Evolutionary conservation across 2,329 filamentous ascomycete species (phyloP).

Genomic region (Aureobasidium pullulans): DNA sequence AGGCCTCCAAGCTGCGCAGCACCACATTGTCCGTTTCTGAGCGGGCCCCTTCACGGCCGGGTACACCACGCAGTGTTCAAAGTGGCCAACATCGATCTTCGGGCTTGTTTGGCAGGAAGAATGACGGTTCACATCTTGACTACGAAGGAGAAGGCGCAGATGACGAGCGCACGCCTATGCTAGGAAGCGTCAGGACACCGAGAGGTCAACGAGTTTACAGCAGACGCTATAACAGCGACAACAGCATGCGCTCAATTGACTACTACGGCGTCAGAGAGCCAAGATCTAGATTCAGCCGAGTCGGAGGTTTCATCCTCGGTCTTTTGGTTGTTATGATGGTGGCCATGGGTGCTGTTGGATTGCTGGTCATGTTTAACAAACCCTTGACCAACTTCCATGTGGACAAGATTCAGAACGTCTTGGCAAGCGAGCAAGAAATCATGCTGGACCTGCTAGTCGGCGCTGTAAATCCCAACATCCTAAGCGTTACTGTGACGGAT

Average conservation of each 20-base stretch:
- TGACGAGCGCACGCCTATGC: slow-evolving; percentile 75
- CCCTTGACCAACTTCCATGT: slow-evolving; percentile 74
- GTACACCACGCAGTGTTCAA: slow-evolving; percentile 55
- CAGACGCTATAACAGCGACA: slow-evolving; percentile 46
- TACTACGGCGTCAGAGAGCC: slow-evolving; percentile 21
- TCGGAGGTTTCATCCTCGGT: slow-evolving; percentile 82
- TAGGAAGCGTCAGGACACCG: slow-evolving; percentile 56
- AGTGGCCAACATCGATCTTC: slow-evolving; percentile 35
- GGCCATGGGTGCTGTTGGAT: slow-evolving; percentile 75
- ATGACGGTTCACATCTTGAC: slow-evolving; percentile 63
- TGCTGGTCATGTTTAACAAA: slow-evolving; percentile 87
- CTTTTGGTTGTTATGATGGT: slow-evolving; percentile 73
- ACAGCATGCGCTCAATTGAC: slow-evolving; percentile 44
- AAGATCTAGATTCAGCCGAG: slow-evolving; percentile 37
- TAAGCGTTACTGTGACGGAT: slow-evolving; percentile 76
- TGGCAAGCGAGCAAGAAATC: slow-evolving; percentile 88
- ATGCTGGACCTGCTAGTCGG: slow-evolving; percentile 87
- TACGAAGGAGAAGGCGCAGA: slow-evolving; percentile 72
- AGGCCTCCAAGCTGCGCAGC: slow-evolving; percentile 58
- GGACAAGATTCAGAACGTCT: slow-evolving; percentile 74
- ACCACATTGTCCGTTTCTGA: slow-evolving; percentile 46
- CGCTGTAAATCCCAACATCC: slow-evolving; percentile 87
- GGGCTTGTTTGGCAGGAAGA: slow-evolving; percentile 41
- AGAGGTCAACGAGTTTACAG: slow-evolving; percentile 41
- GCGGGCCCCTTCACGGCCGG: slow-evolving; percentile 58